Percentiles rank a stretch among this genome's conserved stretches.
Conservation (phyloP, 768 basidiomycete species). For the Rhizopogon roseolus region DNA sequence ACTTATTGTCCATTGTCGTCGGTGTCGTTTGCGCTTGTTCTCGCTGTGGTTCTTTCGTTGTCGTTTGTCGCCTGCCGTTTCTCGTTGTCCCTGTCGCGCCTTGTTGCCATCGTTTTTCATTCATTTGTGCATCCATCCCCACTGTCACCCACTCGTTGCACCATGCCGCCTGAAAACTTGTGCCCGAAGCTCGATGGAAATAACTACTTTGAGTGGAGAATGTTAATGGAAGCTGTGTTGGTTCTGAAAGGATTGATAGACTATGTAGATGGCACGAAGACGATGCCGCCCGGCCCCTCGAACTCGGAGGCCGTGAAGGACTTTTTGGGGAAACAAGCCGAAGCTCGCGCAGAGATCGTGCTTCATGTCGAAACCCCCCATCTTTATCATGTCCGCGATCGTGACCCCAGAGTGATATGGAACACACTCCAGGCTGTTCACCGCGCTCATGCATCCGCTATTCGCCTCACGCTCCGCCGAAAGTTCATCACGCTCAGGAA, state of each 20-base stretch:
- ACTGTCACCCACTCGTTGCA: no score
- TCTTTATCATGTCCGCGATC: constrained; percentile 12
- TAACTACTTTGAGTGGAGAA: not conserved
- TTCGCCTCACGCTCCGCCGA: constrained; percentile 12
- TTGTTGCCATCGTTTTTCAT: no score
- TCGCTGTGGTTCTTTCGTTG: no score
- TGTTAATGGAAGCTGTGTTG: not conserved
- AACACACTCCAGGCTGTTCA: constrained; percentile 18
- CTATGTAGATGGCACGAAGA: not conserved
- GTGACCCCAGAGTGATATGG: constrained; percentile 19
- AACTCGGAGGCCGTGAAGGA: not conserved
- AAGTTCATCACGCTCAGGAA: constrained; percentile 17
- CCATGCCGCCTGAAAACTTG: not conserved
- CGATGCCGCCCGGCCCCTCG: not conserved
- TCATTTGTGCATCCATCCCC: no score
- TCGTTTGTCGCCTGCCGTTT: no score
- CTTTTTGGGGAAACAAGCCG: not conserved
- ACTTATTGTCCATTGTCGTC: no score
- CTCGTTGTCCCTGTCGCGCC: no score
- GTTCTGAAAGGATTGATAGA: not conserved
- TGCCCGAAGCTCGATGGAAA: not conserved
- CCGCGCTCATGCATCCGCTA: constrained; percentile 22
- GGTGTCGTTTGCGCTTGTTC: no score
- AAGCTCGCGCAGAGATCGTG: constrained; percentile 19
- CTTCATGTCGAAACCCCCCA: constrained; percentile 19